Evolutionary conservation across 495 filamentous ascomycete genomes (phyloP).

Genomic region (Collariella sp.): DNA sequence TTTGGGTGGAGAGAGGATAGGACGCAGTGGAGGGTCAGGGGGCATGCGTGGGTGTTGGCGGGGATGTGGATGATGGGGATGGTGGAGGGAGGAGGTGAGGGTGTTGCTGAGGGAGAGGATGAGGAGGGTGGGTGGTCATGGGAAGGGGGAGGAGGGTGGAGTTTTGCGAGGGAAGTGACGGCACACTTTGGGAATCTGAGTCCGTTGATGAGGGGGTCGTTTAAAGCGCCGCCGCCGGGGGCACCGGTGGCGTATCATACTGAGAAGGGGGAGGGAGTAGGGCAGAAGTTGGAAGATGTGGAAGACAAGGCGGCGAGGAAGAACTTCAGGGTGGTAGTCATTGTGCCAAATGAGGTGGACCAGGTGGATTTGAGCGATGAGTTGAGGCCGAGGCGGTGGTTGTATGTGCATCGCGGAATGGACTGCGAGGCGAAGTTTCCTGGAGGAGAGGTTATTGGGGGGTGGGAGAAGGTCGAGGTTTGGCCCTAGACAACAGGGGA

Average conservation of each 20-base stretch:
- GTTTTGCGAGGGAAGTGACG: constrained; percentile 54
- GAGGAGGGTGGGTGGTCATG: constrained; percentile 24
- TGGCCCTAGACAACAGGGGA: constrained; percentile 55
- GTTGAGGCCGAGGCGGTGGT: constrained; percentile 54
- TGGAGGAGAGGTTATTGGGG: constrained; percentile 38
- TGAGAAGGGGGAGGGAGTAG: constrained; percentile 45
- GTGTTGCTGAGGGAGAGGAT: constrained; percentile 42
- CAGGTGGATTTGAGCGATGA: constrained; percentile 61
- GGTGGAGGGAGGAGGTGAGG: constrained; percentile 37
- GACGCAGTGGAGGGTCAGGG: constrained; percentile 80
- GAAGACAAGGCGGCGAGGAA: constrained; percentile 57
- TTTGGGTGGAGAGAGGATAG: constrained; percentile 61
- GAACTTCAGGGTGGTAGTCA: constrained; percentile 81
- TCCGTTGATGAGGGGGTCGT: constrained; percentile 70
- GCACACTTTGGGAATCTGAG: constrained; percentile 81
- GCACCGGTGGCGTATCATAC: constrained; percentile 41
- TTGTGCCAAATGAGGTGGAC: constrained; percentile 75
- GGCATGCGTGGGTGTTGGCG: constrained; percentile 59
- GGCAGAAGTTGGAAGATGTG: constrained; percentile 60
- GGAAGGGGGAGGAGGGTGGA: constrained; percentile 52
- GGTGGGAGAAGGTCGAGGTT: constrained; percentile 70
- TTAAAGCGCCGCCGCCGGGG: constrained; percentile 70
- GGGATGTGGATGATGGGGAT: constrained; percentile 44
- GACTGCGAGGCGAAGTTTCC: constrained; percentile 19
- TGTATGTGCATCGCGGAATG: constrained; percentile 49